phyloP scores from a whole-genome alignment of 2,329 filamentous ascomycete species.

The Biscogniauxia marginata region DNA sequence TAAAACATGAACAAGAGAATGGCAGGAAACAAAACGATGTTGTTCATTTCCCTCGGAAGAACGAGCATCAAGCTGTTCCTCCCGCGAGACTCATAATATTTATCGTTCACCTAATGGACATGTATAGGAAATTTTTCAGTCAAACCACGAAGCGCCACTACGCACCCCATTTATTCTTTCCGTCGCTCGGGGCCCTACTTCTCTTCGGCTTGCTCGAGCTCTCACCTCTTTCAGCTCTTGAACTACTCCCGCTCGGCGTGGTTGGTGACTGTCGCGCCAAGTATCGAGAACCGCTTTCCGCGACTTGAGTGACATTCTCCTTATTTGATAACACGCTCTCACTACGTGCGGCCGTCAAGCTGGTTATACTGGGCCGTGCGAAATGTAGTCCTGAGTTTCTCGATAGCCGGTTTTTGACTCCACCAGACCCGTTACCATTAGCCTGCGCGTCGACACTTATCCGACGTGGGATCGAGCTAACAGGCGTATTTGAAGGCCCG shows the following conservation, averaged over 20 bases:
- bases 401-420: conserved; percentile 21
- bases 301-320: conserved; percentile 21
- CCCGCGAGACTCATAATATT: not conserved
- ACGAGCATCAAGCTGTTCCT: not conserved
- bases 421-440: conserved; percentile 5
- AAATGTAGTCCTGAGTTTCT: conserved; percentile 21
- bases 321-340: conserved; percentile 29
- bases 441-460: conserved; percentile 20
- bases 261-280: conserved; percentile 19
- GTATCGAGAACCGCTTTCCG: conserved; percentile 17
- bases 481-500: conserved; percentile 16
- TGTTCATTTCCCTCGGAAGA: not conserved
- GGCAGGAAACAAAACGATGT: not conserved
- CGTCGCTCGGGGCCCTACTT: conserved; percentile 26
- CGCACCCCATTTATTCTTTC: conserved; percentile 23
- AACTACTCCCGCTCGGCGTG: conserved; percentile 3
- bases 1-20: not conserved
- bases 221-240: conserved; percentile 6
- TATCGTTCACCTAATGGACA: not conserved
- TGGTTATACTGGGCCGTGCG: conserved; percentile 21
- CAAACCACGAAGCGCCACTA: conserved; percentile 19
- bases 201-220: conserved; percentile 21
- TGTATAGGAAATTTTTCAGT: not conserved
- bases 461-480: conserved; percentile 26
- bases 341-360: conserved; percentile 17